phyloP scores from a whole-genome alignment of 176 grass and related monocot genomes.

The Tillandsia leiboldiana region DNA sequence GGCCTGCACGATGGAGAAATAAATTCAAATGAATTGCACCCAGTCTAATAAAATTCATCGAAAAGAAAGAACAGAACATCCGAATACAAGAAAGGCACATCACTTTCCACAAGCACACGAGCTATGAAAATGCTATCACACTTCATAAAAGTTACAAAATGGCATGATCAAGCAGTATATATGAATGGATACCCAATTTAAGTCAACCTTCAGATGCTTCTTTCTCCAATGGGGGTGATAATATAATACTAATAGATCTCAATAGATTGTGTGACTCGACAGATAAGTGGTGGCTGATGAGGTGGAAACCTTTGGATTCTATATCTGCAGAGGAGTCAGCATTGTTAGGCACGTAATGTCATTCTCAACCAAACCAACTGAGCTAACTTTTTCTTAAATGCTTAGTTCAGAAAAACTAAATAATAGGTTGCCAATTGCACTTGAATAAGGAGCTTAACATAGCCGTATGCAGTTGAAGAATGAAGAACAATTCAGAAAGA shows the following conservation, averaged over 20 bases:
- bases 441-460: constrained; percentile 9
- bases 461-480: too few species aligned
- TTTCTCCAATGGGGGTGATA: constrained; percentile 10
- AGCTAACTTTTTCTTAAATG: constrained; percentile 13
- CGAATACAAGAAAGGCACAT: not conserved
- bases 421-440: constrained; percentile 13
- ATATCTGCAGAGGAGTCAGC: constrained; percentile 28
- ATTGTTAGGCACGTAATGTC: constrained; percentile 37
- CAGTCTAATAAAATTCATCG: too few species aligned
- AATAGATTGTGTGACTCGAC: constrained; percentile 21
- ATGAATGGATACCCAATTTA: not conserved
- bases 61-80: not conserved
- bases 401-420: constrained; percentile 14
- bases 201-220: constrained; percentile 35
- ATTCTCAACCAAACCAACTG: constrained; percentile 16
- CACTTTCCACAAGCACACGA: not conserved
- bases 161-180: constrained; percentile 23
- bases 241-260: constrained; percentile 27
- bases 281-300: too few species aligned
- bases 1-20: too few species aligned
- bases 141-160: not conserved
- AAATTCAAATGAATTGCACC: too few species aligned
- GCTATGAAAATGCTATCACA: not conserved
- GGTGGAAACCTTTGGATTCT: not conserved
- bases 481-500: too few species aligned